phyloP scores from a whole-genome alignment of 108 stramenopile genomes.

The Nannochloropsis gaditana region DNA sequence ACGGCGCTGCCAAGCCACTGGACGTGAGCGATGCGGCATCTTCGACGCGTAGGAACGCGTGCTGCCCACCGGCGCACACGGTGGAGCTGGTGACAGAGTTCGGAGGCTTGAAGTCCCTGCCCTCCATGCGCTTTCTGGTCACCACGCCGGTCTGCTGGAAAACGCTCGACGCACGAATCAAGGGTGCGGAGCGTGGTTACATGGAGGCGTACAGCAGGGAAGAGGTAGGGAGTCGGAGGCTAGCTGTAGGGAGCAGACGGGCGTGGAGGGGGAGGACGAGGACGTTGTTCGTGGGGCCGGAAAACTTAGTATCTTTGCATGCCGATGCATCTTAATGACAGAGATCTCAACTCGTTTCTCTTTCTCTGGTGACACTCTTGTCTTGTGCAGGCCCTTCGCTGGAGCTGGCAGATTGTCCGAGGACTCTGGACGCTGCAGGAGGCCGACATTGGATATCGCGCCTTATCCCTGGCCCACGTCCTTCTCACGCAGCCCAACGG shows the following conservation, averaged over 20 bases:
- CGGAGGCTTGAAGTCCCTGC: not conserved
- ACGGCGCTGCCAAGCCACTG: not conserved
- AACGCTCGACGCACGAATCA: not conserved
- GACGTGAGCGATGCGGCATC: not conserved
- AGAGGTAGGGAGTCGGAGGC: not conserved
- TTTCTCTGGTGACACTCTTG: not conserved
- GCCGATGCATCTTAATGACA: no score
- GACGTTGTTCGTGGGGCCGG: no score
- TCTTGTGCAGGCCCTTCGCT: not conserved
- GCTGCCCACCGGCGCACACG: not conserved
- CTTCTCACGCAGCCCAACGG: not conserved
- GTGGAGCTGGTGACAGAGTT: not conserved
- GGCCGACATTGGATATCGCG: not conserved
- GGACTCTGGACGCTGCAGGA: not conserved
- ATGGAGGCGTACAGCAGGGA: not conserved
- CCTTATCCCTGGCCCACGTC: not conserved
- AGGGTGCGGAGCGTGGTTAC: slow-evolving; percentile 13
- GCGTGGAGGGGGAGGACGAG: no score
- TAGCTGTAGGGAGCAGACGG: no score
- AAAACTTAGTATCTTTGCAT: no score
- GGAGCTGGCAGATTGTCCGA: slow-evolving; percentile 19
- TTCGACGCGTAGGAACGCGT: not conserved
- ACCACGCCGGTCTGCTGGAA: not conserved
- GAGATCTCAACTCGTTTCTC: not conserved
- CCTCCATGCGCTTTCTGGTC: not conserved